Conservation (phyloP, 768 basidiomycete species). For the Boletus bicolor region DNA sequence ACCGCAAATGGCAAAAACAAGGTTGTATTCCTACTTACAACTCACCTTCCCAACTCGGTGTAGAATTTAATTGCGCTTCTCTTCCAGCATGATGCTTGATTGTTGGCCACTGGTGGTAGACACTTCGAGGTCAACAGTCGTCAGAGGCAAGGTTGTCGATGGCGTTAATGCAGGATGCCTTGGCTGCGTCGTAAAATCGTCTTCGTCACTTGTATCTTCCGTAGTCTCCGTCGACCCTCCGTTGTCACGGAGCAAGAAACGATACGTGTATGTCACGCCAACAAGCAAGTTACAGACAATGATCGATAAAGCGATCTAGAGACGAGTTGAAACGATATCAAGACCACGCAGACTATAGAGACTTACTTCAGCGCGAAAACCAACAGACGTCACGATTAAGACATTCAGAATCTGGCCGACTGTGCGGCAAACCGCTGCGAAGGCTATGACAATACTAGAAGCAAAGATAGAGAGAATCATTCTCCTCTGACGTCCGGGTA, state of each 20-base stretch:
- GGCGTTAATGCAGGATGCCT: background rate
- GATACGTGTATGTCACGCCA: slow-evolving; percentile 10
- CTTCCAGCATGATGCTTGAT: background rate
- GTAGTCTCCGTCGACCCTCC: background rate
- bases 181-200: slow-evolving; percentile 3
- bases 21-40: background rate
- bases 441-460: slow-evolving; percentile 10
- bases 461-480: slow-evolving; percentile 2
- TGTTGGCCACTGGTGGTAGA: too few relatives aligned
- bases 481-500: slow-evolving; percentile 10
- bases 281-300: slow-evolving; percentile 14
- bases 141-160: background rate
- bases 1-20: background rate
- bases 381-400: background rate
- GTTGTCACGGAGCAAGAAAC: background rate
- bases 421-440: background rate
- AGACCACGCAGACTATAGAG: too few relatives aligned
- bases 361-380: slow-evolving; percentile 6
- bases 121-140: slow-evolving; percentile 2
- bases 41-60: background rate
- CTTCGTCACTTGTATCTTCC: background rate
- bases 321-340: background rate
- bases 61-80: background rate
- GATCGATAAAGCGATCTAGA: slow-evolving; percentile 1
- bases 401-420: background rate